Conservation (phyloP, 2,329 filamentous ascomycete species). For the Xylaria sp. region DNA sequence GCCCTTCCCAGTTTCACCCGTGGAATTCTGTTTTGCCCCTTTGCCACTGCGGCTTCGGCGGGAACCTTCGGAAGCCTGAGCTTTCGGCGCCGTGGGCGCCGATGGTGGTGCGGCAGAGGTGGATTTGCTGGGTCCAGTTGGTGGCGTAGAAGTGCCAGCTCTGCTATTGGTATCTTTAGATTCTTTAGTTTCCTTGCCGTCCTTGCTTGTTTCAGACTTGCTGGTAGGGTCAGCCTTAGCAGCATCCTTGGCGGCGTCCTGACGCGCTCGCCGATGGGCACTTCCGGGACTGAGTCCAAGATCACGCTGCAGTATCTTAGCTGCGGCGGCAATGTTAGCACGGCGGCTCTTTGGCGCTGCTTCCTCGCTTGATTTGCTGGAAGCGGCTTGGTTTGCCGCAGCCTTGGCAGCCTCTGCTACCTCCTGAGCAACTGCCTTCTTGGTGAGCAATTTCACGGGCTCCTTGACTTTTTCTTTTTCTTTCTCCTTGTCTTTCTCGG, state of each 20-base stretch:
- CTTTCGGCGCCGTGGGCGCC: slow-evolving; percentile 40
- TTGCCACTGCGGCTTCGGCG: slow-evolving; percentile 44
- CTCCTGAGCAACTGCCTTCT: slow-evolving; percentile 59
- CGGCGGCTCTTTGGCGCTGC: slow-evolving; percentile 60
- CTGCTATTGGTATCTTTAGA: slow-evolving; percentile 39
- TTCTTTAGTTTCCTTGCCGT: slow-evolving; percentile 40
- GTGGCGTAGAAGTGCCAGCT: slow-evolving; percentile 25
- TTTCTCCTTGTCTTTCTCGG: slow-evolving; percentile 60
- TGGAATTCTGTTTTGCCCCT: slow-evolving; percentile 39
- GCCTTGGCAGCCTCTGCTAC: slow-evolving; percentile 53
- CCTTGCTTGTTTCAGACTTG: slow-evolving; percentile 47
- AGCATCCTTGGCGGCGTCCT: slow-evolving; percentile 63
- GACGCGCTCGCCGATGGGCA: slow-evolving; percentile 64
- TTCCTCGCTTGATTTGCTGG: slow-evolving; percentile 40
- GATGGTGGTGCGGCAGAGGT: slow-evolving; percentile 31
- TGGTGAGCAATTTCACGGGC: slow-evolving; percentile 67
- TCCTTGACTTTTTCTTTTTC: slow-evolving; percentile 61
- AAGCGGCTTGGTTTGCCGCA: slow-evolving; percentile 44
- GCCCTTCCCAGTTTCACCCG: slow-evolving; percentile 37
- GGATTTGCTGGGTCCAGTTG: slow-evolving; percentile 31
- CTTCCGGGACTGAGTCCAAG: slow-evolving; percentile 68
- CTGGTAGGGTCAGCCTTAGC: slow-evolving; percentile 59
- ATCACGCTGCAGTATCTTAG: slow-evolving; percentile 69
- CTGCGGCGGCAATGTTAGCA: slow-evolving; percentile 66
- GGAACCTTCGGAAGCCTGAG: slow-evolving; percentile 43